phyloP scores from a whole-genome alignment of 148 eudicot genomes.

The Nyssa sinensis region DNA sequence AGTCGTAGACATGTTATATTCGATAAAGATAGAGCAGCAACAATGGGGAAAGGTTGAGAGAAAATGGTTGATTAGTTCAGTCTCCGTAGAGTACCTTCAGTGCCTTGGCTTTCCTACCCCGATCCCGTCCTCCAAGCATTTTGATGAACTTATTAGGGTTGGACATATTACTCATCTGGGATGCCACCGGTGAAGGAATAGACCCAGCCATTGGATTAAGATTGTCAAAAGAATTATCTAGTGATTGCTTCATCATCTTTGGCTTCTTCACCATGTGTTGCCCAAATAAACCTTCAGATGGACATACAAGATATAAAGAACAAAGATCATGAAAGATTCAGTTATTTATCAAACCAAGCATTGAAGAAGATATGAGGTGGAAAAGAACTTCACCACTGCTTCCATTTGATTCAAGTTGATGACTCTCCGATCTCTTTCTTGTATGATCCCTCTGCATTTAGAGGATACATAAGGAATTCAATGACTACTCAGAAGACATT shows the following conservation, averaged over 20 bases:
- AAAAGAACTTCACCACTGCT: constrained; percentile 51
- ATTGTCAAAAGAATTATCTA: constrained; percentile 66
- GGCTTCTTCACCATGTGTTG: constrained; percentile 58
- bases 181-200: constrained; percentile 74
- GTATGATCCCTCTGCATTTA: constrained; percentile 63
- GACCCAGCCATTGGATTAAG: constrained; percentile 51
- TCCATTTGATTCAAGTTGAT: constrained; percentile 70
- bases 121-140: constrained; percentile 72
- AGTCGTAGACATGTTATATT: constrained; percentile 8
- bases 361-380: neutral
- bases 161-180: constrained; percentile 90
- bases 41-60: neutral
- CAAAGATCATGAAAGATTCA: neutral
- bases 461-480: constrained; percentile 16
- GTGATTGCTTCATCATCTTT: constrained; percentile 58
- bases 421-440: constrained; percentile 59
- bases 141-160: constrained; percentile 74
- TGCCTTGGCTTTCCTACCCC: constrained; percentile 63
- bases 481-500: neutral
- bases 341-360: neutral
- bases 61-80: neutral
- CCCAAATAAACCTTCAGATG: constrained; percentile 55
- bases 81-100: constrained; percentile 53
- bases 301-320: constrained; percentile 6
- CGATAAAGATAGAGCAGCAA: neutral